Percentiles rank a stretch among this genome's conserved stretches.
Evolutionary conservation across 1,284 basidiomycete species (phyloP).

Genomic region (Boletus hoseneyae): DNA sequence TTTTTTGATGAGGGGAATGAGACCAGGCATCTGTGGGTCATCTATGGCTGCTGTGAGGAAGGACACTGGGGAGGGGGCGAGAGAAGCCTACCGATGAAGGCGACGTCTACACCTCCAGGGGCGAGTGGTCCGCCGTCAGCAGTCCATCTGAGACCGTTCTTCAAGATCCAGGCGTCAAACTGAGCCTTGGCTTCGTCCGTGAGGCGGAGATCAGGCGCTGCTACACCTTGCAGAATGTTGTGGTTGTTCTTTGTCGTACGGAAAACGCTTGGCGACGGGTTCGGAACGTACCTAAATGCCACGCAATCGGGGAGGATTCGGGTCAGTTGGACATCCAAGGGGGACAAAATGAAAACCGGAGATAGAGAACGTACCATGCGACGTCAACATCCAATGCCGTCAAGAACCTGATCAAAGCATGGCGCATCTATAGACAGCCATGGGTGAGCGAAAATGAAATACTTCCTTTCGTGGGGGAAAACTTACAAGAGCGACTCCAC

Average conservation of each 20-base stretch:
- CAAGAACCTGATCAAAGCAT: slow-evolving; percentile 82
- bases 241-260: slow-evolving; percentile 91
- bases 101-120: slow-evolving; percentile 75
- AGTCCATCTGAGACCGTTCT: slow-evolving; percentile 79
- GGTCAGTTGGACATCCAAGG: slow-evolving; percentile 5
- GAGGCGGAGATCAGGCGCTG: slow-evolving; percentile 68
- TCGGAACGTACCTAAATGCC: slow-evolving; percentile 78
- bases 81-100: slow-evolving; percentile 65
- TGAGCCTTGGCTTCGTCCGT: slow-evolving; percentile 70
- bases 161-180: slow-evolving; percentile 86
- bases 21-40: slow-evolving; percentile 82
- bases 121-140: slow-evolving; percentile 77
- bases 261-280: slow-evolving; percentile 83
- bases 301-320: background rate
- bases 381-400: slow-evolving; percentile 73
- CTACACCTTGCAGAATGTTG: slow-evolving; percentile 85
- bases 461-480: slow-evolving; percentile 3
- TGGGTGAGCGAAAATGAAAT: slow-evolving; percentile 20
- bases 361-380: slow-evolving; percentile 55
- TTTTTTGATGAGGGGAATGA: slow-evolving; percentile 84
- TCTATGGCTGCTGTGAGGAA: slow-evolving; percentile 40
- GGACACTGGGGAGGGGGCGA: background rate
- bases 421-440: slow-evolving; percentile 65
- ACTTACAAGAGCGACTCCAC: slow-evolving; percentile 82
- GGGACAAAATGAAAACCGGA: slow-evolving; percentile 4